phyloP scores from a whole-genome alignment of 1,284 basidiomycete genomes.

The Marasmius oreades region DNA sequence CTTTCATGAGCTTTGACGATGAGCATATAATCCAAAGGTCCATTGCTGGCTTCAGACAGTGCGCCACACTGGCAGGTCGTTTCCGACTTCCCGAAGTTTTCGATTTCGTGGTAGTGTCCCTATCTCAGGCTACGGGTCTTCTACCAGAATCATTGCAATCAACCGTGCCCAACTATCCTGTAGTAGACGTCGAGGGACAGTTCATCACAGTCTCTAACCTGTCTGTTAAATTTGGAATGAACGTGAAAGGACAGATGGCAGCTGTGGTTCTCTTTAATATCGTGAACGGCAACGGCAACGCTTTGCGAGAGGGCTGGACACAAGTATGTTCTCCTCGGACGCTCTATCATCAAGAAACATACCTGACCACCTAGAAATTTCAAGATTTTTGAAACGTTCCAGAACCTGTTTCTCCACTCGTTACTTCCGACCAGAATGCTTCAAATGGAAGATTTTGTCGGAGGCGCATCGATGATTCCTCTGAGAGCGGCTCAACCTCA shows the following conservation, averaged over 20 bases:
- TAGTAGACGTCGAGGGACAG: slow-evolving; percentile 91
- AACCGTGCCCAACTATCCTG: slow-evolving; percentile 82
- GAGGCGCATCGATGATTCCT: slow-evolving; percentile 86
- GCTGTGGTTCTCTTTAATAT: slow-evolving; percentile 98
- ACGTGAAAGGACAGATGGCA: slow-evolving; percentile 94
- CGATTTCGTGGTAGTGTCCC: slow-evolving; percentile 91
- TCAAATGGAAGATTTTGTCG: slow-evolving; percentile 97
- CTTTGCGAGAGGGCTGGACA: slow-evolving; percentile 92
- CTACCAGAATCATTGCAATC: slow-evolving; percentile 71
- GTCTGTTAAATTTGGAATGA: slow-evolving; percentile 92
- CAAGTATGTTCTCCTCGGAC: slow-evolving; percentile 49
- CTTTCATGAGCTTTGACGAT: slow-evolving; percentile 94
- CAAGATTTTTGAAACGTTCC: slow-evolving; percentile 97
- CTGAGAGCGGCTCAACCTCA: slow-evolving; percentile 72
- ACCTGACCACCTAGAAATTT: slow-evolving; percentile 4
- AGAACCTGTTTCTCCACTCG: slow-evolving; percentile 93
- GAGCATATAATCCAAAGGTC: slow-evolving; percentile 95
- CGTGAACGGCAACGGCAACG: slow-evolving; percentile 95
- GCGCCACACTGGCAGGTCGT: slow-evolving; percentile 87
- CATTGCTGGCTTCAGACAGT: slow-evolving; percentile 94
- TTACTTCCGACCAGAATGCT: slow-evolving; percentile 85
- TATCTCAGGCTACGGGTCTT: slow-evolving; percentile 85
- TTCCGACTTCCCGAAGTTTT: slow-evolving; percentile 94
- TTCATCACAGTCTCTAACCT: slow-evolving; percentile 88
- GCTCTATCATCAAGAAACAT: not conserved